These are phyloP conservation scores for Histomonas meleagridis DNA, from an alignment of 208 protist genomes.

Conservation along the genomic window DNA sequence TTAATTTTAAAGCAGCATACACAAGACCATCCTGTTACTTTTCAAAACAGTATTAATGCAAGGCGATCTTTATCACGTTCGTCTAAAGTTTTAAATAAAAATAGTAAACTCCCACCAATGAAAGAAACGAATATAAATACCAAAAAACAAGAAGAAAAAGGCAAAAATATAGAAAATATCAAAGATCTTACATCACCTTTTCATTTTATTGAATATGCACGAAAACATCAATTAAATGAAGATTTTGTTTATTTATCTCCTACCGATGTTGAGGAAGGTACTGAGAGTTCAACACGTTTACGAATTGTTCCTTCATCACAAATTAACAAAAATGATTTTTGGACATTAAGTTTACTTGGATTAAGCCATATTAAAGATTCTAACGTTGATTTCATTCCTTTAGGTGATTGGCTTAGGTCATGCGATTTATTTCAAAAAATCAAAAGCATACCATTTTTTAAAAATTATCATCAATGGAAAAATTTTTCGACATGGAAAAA, in stretches of 20 bases:
- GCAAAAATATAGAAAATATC: background rate
- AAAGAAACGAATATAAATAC: too few relatives aligned
- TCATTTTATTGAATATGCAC: slow-evolving; percentile 21
- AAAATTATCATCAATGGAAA: slow-evolving; percentile 38
- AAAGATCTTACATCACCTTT: background rate
- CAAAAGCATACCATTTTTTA: slow-evolving; percentile 32
- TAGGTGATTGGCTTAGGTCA: slow-evolving; percentile 20
- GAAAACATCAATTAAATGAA: background rate
- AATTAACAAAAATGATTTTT: slow-evolving; percentile 14
- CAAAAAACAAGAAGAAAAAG: background rate
- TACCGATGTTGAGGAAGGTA: background rate
- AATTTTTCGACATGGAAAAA: slow-evolving; percentile 4
- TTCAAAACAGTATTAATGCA: background rate
- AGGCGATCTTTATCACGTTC: background rate
- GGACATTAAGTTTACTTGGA: background rate
- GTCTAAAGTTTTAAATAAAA: background rate
- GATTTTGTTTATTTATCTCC: slow-evolving; percentile 31
- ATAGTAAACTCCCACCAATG: background rate
- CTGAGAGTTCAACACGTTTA: background rate
- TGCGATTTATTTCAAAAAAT: slow-evolving; percentile 24
- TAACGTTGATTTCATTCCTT: background rate
- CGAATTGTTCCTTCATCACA: slow-evolving; percentile 21
- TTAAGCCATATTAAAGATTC: slow-evolving; percentile 11
- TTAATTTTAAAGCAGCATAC: background rate
- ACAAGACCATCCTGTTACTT: background rate